Evolutionary conservation across 2,329 filamentous ascomycete genomes (phyloP), one percentile per base, ranked within the genome.

Genomic region (Trichoderma citrinoviride): DNA sequence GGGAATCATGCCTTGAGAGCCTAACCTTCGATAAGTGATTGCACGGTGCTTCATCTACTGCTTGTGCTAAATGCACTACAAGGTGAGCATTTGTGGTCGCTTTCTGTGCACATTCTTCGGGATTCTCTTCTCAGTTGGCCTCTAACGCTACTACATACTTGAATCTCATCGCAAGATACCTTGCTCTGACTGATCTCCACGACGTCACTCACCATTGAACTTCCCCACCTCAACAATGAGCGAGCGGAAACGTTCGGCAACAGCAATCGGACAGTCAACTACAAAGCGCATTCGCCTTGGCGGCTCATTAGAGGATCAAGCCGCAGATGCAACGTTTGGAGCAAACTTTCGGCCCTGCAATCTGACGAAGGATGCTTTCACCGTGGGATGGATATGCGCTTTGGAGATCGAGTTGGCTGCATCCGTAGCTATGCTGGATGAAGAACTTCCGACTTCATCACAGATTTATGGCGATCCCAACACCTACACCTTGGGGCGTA

Each of bases 301-400:
- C 10, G 47, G 7, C 7, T 2, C 23, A 5, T 50, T 5, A 2
- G 15, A 17, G 14, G 3, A 25, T 7, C 14, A 3, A 25, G 7
- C 12, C 21, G 6, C 46, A 3, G 14, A 27, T 8, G 17, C 47
- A 15, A 50, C 15, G 17, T 14, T 14, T 3, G 2, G 3, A 4
- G 15, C 3, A 14, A 15, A 5, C 4, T 33, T 14, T 7, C 7
- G 15, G 6, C 1, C 4, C n/a, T 19, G 49, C 27, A 33, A 25
- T 7, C 4, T 52, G 49, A 37, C 10, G 10, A 50, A 29, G 0
- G 23, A 29, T 29, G 25, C 27, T 5, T 52, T 52, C 1, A 19
- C 49, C 1, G 65, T 68, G 3, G 67, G 63, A 3, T 67, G 67
- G 1, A 46, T 69, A 7, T 69, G 67, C 25, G 66, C 68, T 0